phyloP scores from a whole-genome alignment of 2,329 filamentous ascomycete genomes.

The Fusarium anguioides region DNA sequence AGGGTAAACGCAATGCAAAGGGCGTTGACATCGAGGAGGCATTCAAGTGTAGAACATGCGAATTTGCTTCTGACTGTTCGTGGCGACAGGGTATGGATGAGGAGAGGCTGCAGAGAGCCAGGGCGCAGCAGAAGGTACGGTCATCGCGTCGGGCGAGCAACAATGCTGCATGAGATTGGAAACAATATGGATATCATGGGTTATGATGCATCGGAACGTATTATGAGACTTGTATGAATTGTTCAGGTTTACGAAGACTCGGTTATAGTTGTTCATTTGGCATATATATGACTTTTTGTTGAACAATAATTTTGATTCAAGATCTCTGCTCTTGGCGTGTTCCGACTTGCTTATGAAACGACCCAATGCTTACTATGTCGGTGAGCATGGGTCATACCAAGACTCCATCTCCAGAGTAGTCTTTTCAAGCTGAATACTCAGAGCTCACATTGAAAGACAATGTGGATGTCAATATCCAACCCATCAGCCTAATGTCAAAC shows the following conservation, averaged over 20 bases:
- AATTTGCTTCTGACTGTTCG: slow-evolving; percentile 81
- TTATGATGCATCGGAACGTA: slow-evolving; percentile 26
- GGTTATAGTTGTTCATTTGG: background rate
- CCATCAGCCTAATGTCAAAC: slow-evolving; percentile 66
- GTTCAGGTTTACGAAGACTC: background rate
- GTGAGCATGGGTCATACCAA: slow-evolving; percentile 43
- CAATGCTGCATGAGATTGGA: slow-evolving; percentile 12
- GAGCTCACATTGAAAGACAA: slow-evolving; percentile 52
- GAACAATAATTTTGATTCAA: background rate
- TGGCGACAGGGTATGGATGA: slow-evolving; percentile 80
- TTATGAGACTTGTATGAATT: background rate
- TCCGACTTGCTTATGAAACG: background rate
- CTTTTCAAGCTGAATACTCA: background rate
- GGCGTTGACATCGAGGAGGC: slow-evolving; percentile 87
- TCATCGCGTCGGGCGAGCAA: slow-evolving; percentile 26
- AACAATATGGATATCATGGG: slow-evolving; percentile 22
- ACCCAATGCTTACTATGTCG: slow-evolving; percentile 37
- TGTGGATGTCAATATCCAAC: slow-evolving; percentile 57
- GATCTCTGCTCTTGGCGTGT: background rate
- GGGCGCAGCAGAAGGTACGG: slow-evolving; percentile 37
- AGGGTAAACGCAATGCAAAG: slow-evolving; percentile 74
- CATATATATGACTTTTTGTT: background rate
- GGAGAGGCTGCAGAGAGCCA: slow-evolving; percentile 54
- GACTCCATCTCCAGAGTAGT: slow-evolving; percentile 36
- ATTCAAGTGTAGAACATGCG: slow-evolving; percentile 87